These are phyloP conservation scores for Triadica sebifera DNA, from an alignment of 345 rosid species.

Conservation along the genomic window DNA sequence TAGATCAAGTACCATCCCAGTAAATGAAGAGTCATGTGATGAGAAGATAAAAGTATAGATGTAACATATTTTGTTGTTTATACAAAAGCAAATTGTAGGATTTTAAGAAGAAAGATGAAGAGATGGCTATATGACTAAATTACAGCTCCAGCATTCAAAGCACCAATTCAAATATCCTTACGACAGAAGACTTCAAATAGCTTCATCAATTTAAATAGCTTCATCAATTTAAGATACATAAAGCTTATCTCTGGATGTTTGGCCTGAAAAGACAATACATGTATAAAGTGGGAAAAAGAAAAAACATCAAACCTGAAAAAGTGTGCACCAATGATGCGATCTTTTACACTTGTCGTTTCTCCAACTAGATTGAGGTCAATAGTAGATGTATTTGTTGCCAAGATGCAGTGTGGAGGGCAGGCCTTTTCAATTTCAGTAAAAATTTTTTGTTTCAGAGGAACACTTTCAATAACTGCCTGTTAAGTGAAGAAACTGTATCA, in stretches of 20 bases:
- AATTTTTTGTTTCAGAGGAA: conserved; percentile 81
- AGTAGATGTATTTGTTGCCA: conserved; percentile 91
- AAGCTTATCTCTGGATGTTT: background rate
- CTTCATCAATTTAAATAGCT: too few relatives aligned
- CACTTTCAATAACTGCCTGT: conserved; percentile 89
- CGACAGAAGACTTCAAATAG: background rate
- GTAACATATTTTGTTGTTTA: background rate
- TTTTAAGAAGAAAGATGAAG: background rate
- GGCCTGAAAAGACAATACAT: background rate
- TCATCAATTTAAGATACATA: background rate
- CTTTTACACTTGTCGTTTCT: conserved; percentile 68
- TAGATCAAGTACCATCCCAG: too few relatives aligned
- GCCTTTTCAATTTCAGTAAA: conserved; percentile 77
- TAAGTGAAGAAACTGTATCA: conserved; percentile 24
- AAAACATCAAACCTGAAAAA: conserved; percentile 74
- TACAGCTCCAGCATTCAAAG: background rate
- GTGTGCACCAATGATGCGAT: conserved; percentile 89
- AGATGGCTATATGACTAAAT: background rate
- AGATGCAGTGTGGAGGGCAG: conserved; percentile 83
- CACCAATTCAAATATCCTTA: too few relatives aligned
- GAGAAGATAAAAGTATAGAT: background rate
- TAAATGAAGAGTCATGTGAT: too few relatives aligned
- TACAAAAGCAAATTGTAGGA: too few relatives aligned
- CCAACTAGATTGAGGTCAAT: conserved; percentile 77
- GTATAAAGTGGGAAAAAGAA: background rate